Percentiles rank a stretch among this genome's conserved stretches.
Conservation (phyloP, 345 rosid genomes). For the Bruguiera gymnorhiza region DNA sequence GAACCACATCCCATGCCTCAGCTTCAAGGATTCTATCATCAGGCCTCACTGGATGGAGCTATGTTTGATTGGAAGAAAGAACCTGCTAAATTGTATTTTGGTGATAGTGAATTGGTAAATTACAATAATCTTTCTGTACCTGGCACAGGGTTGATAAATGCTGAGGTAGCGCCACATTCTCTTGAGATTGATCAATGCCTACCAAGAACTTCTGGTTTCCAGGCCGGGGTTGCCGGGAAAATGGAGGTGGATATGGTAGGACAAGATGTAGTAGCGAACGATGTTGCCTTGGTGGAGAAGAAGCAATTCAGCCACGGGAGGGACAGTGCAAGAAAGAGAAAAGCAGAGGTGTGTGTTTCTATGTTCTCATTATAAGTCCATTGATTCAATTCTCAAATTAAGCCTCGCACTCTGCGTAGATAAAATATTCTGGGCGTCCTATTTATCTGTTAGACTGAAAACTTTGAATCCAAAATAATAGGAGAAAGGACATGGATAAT, state of each 20-base stretch:
- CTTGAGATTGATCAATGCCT: conserved; percentile 30
- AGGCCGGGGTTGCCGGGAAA: conserved; percentile 18
- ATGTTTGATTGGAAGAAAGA: conserved; percentile 6
- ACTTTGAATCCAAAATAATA: too few species aligned
- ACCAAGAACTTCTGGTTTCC: conserved; percentile 39
- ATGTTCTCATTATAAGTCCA: conserved; percentile 1
- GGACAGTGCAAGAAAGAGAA: conserved; percentile 36
- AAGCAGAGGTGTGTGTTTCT: conserved; percentile 37
- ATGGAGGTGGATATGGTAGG: conserved; percentile 19
- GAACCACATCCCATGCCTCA: conserved; percentile 27
- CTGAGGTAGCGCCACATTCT: conserved; percentile 7
- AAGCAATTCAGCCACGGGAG: neutral
- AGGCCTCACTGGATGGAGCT: conserved; percentile 1
- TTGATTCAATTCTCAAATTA: neutral
- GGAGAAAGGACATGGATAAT: too few species aligned
- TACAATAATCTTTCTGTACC: conserved; percentile 26
- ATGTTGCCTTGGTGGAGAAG: conserved; percentile 7
- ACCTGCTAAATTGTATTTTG: conserved; percentile 11
- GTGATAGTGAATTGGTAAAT: conserved; percentile 23
- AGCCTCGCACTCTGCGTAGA: too few species aligned
- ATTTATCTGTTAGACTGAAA: too few species aligned
- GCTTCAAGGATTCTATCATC: conserved; percentile 29
- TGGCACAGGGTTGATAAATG: conserved; percentile 21
- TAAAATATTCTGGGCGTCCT: too few species aligned
- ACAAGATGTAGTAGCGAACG: conserved; percentile 12